Percentiles rank a stretch among this genome's conserved stretches.
Conservation (phyloP, 345 rosid genomes). For the Melaleuca alternifolia region DNA sequence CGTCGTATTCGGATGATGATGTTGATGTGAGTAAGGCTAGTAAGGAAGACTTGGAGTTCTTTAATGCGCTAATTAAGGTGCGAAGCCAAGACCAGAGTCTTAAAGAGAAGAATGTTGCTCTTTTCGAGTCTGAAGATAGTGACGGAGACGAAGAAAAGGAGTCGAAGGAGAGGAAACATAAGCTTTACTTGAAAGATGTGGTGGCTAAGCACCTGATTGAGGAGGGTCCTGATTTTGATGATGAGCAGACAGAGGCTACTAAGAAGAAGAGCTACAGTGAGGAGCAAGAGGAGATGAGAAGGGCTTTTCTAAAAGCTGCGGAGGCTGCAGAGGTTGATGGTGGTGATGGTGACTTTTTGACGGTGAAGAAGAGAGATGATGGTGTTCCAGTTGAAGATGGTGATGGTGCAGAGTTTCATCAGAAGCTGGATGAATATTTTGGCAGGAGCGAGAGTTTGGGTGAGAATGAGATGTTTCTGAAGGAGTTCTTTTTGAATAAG, state of each 20-base stretch:
- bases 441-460: conserved; percentile 34
- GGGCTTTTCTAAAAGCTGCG: conserved; percentile 42
- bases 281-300: conserved; percentile 51
- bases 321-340: conserved; percentile 29
- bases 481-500: conserved; percentile 52
- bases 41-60: conserved; percentile 25
- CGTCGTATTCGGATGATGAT: conserved; percentile 12
- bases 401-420: conserved; percentile 20
- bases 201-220: conserved; percentile 60
- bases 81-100: conserved; percentile 38
- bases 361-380: conserved; percentile 23
- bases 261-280: conserved; percentile 33
- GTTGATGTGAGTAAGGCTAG: not conserved
- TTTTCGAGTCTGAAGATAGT: conserved; percentile 38
- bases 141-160: conserved; percentile 7
- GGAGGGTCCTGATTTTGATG: conserved; percentile 52
- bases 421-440: conserved; percentile 55
- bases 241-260: conserved; percentile 5
- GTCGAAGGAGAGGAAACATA: conserved; percentile 25
- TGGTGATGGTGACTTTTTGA: conserved; percentile 32
- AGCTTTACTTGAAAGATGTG: conserved; percentile 61
- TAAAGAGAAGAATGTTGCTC: conserved; percentile 22
- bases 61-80: conserved; percentile 42
- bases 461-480: conserved; percentile 48
- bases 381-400: conserved; percentile 13